These are phyloP conservation scores for Galium porrigens DNA, from an alignment of 305 asterid species.

Conservation along the genomic window DNA sequence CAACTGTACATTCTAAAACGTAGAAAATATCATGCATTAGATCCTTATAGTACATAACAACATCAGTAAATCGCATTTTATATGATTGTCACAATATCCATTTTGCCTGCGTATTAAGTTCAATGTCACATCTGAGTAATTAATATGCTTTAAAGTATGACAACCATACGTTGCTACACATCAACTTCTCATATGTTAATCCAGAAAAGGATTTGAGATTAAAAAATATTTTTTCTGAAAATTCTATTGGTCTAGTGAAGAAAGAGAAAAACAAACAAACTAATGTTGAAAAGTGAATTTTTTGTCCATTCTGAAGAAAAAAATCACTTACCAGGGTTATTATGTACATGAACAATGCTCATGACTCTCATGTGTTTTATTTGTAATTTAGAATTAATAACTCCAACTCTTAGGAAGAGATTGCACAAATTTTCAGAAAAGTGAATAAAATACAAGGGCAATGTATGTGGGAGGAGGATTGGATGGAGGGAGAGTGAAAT, in stretches of 20 bases:
- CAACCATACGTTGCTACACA: background rate
- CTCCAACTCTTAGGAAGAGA: background rate
- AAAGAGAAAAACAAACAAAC: background rate
- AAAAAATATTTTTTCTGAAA: background rate
- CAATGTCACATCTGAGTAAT: background rate
- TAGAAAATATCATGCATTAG: background rate
- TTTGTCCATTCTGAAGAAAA: background rate
- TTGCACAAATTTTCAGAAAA: background rate
- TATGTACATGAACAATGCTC: background rate
- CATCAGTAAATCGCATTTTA: background rate
- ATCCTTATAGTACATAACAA: background rate
- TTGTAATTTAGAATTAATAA: background rate
- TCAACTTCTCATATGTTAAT: background rate
- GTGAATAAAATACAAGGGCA: background rate
- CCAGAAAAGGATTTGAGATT: background rate
- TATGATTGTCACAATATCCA: background rate
- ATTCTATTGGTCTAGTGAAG: background rate
- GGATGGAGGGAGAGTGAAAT: background rate
- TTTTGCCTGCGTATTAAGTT: background rate
- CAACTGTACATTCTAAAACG: background rate
- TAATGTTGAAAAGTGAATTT: background rate
- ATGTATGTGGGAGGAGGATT: background rate
- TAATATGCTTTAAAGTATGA: background rate
- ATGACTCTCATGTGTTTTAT: background rate
- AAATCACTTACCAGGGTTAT: background rate